Evolutionary conservation across 2,329 filamentous ascomycete genomes (phyloP).

Genomic region (Fusarium sp.): DNA sequence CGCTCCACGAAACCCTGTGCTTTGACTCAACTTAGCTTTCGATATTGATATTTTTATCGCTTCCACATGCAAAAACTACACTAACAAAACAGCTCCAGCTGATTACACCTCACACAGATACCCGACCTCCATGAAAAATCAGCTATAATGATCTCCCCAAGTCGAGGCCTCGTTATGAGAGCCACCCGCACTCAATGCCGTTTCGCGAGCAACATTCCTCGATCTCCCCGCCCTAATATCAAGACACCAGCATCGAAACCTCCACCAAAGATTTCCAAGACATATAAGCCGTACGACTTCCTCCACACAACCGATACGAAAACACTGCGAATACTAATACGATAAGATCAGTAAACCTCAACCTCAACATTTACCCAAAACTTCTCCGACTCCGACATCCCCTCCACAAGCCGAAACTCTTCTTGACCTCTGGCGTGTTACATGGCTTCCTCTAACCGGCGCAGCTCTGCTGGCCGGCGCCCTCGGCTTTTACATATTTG

Average conservation of each 20-base stretch:
- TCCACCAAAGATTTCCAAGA: slow-evolving; percentile 44
- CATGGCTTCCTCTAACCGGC: slow-evolving; percentile 61
- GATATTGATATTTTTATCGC: slow-evolving; percentile 19
- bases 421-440: slow-evolving; percentile 54
- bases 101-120: neutral
- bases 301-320: neutral
- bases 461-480: slow-evolving; percentile 60
- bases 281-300: slow-evolving; percentile 50
- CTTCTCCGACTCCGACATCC: slow-evolving; percentile 25
- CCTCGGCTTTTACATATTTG: slow-evolving; percentile 62
- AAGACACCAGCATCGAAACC: slow-evolving; percentile 37
- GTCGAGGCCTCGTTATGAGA: slow-evolving; percentile 44
- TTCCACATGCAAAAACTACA: slow-evolving; percentile 28
- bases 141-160: slow-evolving; percentile 49
- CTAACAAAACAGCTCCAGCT: slow-evolving; percentile 2
- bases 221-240: slow-evolving; percentile 40
- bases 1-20: slow-evolving; percentile 39
- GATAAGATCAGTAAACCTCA: slow-evolving; percentile 30
- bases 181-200: slow-evolving; percentile 45
- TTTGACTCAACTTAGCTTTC: slow-evolving; percentile 5
- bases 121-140: slow-evolving; percentile 30
- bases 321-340: slow-evolving; percentile 17
- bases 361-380: slow-evolving; percentile 11
- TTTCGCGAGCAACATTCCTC: slow-evolving; percentile 48
- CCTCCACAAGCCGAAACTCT: slow-evolving; percentile 51